Conservation (phyloP, 1,284 basidiomycete species). For the Gastroboletus turbinatus region DNA sequence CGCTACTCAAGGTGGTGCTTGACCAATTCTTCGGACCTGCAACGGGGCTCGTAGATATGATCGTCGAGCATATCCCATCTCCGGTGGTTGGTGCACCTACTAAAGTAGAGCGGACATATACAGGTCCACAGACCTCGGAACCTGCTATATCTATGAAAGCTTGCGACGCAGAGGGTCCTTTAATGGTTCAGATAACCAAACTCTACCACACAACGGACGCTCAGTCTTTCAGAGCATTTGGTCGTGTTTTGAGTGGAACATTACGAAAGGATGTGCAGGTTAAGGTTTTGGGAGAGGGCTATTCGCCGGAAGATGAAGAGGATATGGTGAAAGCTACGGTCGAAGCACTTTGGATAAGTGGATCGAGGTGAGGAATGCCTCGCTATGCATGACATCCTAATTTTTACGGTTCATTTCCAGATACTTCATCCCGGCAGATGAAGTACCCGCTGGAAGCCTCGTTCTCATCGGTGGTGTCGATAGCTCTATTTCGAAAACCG, state of each 20-base stretch:
- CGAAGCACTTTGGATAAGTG: slow-evolving; percentile 87
- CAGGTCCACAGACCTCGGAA: slow-evolving; percentile 81
- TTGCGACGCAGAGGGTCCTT: slow-evolving; percentile 83
- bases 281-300: slow-evolving; percentile 97
- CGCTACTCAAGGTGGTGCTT: slow-evolving; percentile 89
- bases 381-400: not conserved
- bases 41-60: slow-evolving; percentile 89
- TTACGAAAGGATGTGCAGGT: slow-evolving; percentile 80
- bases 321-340: slow-evolving; percentile 91
- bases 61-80: slow-evolving; percentile 87
- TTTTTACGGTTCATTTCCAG: slow-evolving; percentile 41
- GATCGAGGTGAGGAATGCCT: slow-evolving; percentile 68
- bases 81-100: slow-evolving; percentile 66
- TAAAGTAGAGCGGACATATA: slow-evolving; percentile 86
- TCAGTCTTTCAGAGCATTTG: slow-evolving; percentile 93
- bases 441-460: slow-evolving; percentile 89
- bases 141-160: slow-evolving; percentile 78
- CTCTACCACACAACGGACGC: slow-evolving; percentile 96
- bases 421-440: slow-evolving; percentile 87
- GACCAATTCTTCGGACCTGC: slow-evolving; percentile 95
- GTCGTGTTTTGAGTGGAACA: slow-evolving; percentile 92
- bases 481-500: slow-evolving; percentile 92
- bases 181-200: slow-evolving; percentile 93
- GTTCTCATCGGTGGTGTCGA: slow-evolving; percentile 93
- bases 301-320: slow-evolving; percentile 97